Conservation (phyloP, 2,329 filamentous ascomycete species). For the Daldinia sp. region DNA sequence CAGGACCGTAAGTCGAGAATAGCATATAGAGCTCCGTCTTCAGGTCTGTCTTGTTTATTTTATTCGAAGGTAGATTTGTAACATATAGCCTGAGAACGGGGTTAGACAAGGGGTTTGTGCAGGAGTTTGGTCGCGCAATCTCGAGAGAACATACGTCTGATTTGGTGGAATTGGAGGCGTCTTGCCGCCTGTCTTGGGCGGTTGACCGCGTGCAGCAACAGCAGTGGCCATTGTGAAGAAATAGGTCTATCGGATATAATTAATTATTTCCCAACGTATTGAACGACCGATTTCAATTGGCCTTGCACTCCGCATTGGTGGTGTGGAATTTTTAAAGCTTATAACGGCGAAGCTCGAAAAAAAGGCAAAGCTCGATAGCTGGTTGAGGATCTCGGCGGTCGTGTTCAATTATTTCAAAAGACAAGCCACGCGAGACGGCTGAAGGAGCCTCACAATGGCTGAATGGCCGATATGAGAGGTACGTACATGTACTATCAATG, state of each 20-base stretch:
- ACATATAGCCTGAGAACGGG: constrained; percentile 77
- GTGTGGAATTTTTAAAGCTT: neutral
- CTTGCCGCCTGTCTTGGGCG: constrained; percentile 56
- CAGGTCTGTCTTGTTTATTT: constrained; percentile 89
- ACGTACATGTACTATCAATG: neutral
- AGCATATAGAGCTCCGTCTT: constrained; percentile 90
- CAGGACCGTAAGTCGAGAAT: constrained; percentile 92
- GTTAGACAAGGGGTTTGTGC: constrained; percentile 13
- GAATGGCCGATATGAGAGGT: neutral
- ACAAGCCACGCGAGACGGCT: constrained; percentile 4
- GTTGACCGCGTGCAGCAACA: constrained; percentile 45
- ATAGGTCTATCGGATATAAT: neutral
- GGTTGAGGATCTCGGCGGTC: neutral
- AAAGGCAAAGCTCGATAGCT: neutral
- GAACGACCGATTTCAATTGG: constrained; percentile 2
- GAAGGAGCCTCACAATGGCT: constrained; percentile 6
- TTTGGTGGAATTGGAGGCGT: constrained; percentile 73
- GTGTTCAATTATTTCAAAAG: constrained; percentile 6
- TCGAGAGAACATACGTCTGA: constrained; percentile 72
- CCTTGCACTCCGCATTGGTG: neutral
- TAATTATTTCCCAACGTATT: constrained; percentile 5
- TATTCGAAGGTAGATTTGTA: constrained; percentile 85
- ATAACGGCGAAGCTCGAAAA: neutral
- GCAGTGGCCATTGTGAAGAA: constrained; percentile 52
- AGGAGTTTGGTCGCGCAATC: constrained; percentile 30